A percentile compares a stretch with the other conserved stretches of the same genome.
Evolutionary conservation across 208 protist species (phyloP).

Genomic region (Crithidia expoeki): DNA sequence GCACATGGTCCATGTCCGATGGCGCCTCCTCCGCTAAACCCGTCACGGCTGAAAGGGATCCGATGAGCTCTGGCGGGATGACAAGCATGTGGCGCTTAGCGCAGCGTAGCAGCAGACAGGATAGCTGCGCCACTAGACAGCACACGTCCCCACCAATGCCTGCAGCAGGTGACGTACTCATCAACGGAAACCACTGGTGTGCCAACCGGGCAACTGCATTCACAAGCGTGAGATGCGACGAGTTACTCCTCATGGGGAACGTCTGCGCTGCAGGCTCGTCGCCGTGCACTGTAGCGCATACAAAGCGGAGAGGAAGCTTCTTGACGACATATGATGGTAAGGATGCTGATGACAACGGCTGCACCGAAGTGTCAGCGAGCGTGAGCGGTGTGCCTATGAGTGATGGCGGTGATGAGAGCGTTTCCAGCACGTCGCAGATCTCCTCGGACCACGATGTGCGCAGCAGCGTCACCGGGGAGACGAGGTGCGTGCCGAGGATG

Average conservation of each 20-base stretch:
- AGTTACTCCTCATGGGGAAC: constrained; percentile 22
- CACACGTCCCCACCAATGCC: constrained; percentile 25
- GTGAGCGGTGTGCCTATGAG: not conserved
- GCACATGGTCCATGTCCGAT: constrained; percentile 22
- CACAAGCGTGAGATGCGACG: constrained; percentile 23
- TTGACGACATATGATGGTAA: constrained; percentile 2
- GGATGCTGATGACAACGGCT: not conserved
- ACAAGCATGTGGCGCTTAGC: constrained; percentile 32
- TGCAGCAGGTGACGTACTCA: constrained; percentile 1
- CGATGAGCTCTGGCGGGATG: constrained; percentile 28
- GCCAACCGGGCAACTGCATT: constrained; percentile 33
- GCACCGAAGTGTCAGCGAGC: no score
- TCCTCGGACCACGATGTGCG: constrained; percentile 64
- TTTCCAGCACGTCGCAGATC: constrained; percentile 71
- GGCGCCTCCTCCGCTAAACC: constrained; percentile 37
- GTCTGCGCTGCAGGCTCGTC: constrained; percentile 17
- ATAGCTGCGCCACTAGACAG: constrained; percentile 48
- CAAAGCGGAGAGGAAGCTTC: constrained; percentile 64
- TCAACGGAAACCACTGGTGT: constrained; percentile 21
- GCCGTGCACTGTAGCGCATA: constrained; percentile 53
- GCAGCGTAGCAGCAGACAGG: constrained; percentile 63
- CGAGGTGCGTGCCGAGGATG: constrained; percentile 47
- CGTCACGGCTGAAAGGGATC: constrained; percentile 22
- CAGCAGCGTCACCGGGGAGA: constrained; percentile 48
- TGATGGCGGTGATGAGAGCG: not conserved